These are phyloP conservation scores for Chlorella ohadii DNA, from an alignment of 139 green algal genomes.

Conservation along the genomic window DNA sequence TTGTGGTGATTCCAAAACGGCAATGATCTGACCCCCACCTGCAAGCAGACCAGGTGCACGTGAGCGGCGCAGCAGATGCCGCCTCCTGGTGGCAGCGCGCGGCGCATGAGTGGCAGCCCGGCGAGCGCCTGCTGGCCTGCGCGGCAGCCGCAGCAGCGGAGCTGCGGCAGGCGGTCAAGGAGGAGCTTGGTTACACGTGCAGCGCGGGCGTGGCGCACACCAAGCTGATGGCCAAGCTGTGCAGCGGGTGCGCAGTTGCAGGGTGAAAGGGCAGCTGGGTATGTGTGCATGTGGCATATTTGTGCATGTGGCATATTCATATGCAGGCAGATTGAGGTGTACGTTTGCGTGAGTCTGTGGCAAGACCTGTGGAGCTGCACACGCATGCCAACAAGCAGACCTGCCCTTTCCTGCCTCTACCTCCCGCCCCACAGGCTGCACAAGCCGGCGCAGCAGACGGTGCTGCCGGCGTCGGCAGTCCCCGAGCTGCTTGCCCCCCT, in stretches of 20 bases:
- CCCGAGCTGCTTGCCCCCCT: slow-evolving; percentile 68
- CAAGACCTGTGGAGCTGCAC: no score
- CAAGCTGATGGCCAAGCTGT: slow-evolving; percentile 91
- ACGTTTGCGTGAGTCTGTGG: no score
- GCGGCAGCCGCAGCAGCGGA: slow-evolving; percentile 63
- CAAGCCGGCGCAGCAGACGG: slow-evolving; percentile 88
- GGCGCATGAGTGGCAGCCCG: slow-evolving; percentile 43
- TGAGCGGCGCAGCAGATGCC: slow-evolving; percentile 35
- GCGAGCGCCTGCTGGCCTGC: slow-evolving; percentile 73
- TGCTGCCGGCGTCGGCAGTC: slow-evolving; percentile 70
- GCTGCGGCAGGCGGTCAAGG: slow-evolving; percentile 64
- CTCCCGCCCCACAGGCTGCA: slow-evolving; percentile 67
- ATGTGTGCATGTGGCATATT: no score
- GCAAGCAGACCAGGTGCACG: slow-evolving; percentile 60
- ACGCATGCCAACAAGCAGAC: no score
- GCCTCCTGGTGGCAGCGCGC: slow-evolving; percentile 66
- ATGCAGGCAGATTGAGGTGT: no score
- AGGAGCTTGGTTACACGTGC: slow-evolving; percentile 83
- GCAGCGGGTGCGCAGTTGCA: slow-evolving; percentile 36
- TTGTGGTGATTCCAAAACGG: no score
- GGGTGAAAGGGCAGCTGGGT: no score
- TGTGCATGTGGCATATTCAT: no score
- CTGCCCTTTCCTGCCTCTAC: no score
- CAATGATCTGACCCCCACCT: no score
- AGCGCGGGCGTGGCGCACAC: slow-evolving; percentile 77